Evolutionary conservation across 345 rosid species (phyloP), one percentile per base, ranked within the genome.

Genomic region (Aquilaria yunnanensis): DNA sequence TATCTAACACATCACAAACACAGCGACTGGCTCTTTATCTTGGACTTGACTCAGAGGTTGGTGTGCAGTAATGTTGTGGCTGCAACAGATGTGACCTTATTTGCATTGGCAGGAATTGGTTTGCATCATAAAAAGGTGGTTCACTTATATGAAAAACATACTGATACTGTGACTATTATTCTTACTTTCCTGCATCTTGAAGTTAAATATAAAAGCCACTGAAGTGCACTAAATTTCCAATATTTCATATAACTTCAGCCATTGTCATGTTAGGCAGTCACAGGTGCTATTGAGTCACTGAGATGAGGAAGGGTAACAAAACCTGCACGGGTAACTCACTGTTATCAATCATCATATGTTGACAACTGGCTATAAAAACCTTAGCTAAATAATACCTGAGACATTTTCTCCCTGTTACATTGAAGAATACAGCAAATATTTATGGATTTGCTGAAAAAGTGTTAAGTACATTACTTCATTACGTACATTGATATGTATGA

Each of bases 71-170:
- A 90, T 65, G 96, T 93, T 51, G 97, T 90, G 67, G 97, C 97
- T 68, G 90, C 96, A 61, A 90, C 90, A 23, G 94, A 93, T 72
- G 73, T 93, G 80, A 93, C 97, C 50, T 81, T 90, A 41, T 73
- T 93, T 81, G 96, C 97, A 37, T 78, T 90, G 77, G 87, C 96
- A 56, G 98, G 97, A 70, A 88, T 93, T 70, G 98, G 94, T 48
- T 68, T 93, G 67, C 90, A 62, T 49, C 77, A 77, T 33, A 75
- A 76, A 64, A 93, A 88, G 90, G 96, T 93, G 73, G 32, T 37
- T 9, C 43, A 64, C 61, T 74, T 48, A 34, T 53, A 67, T 63
- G 61, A 2, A 54, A 64, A 32, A 59, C 53, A 5, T 9, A 12
- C 34, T 47, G 33, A 51, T 60, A 13, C 8, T 41, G 2, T 58